Evolutionary conservation across 257 asterid species (phyloP), one percentile per base, ranked within the genome.

Genomic region (Solanum clarkiae): DNA sequence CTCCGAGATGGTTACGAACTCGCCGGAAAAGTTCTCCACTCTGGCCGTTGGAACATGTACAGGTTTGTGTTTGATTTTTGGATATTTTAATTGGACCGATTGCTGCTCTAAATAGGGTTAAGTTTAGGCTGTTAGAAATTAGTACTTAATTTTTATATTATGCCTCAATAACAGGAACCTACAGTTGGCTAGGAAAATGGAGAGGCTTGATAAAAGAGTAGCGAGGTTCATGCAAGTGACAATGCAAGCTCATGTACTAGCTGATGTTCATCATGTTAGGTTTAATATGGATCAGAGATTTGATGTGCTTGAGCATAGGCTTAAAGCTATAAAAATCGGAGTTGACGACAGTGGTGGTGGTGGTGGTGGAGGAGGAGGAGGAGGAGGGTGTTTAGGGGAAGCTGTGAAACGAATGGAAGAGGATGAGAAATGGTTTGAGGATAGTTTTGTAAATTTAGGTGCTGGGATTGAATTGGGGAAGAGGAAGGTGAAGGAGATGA

Each of bases 231-330:
- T 95, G 85, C 85, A 91, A 4, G 94, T 95, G 0, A 86, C 87
- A 65, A 84, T 87, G 89, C 97, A 91, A 89, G 97, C 94, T 29
- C 97, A 94, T 88, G 94, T 95, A 71, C 92, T 95, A 49, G 99
- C 99, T 1, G 99, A 95, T 53, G 98, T 95, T 24, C 99, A 95
- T 79, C 98, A 93, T 83, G 88, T 93, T 86, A 90, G 90, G 90
- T 91, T 92, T 77, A 95, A 90, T 40, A 86, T 92, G 92, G 91
- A 86, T 29, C 97, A 93, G 91, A 88, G 92, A 91, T 93, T 93
- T 16, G 98, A 94, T 71, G 82, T 89, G 84, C 87, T 95, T 88
- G 98, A 93, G 87, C 92, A 96, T 94, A 88, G 89, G 86, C 90
- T 94, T 82, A 97, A 94, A 53, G 91, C 94, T 26, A 90, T 94